These are phyloP conservation scores for Diaporthe citrichinensis DNA, from an alignment of 2,329 filamentous ascomycete genomes.

Conservation along the genomic window DNA sequence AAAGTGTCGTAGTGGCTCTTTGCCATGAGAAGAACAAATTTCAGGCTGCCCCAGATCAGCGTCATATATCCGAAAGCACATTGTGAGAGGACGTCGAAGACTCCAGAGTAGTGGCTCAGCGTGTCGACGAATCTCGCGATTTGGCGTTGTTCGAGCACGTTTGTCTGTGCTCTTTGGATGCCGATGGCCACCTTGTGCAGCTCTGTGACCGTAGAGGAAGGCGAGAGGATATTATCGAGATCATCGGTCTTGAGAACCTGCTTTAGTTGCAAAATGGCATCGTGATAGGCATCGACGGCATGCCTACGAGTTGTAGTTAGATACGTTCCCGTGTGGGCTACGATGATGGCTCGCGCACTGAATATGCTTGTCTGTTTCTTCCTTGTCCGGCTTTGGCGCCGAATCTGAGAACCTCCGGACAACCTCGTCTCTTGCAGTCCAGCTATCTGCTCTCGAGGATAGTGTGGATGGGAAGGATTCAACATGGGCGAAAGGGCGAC, in stretches of 20 bases:
- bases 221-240: slow-evolving; percentile 36
- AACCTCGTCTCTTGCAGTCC: slow-evolving; percentile 38
- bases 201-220: slow-evolving; percentile 40
- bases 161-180: slow-evolving; percentile 39
- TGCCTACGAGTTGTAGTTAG: slow-evolving; percentile 7
- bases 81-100: slow-evolving; percentile 48
- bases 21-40: slow-evolving; percentile 45
- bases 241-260: slow-evolving; percentile 43
- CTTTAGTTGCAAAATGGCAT: slow-evolving; percentile 32
- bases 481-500: slow-evolving; percentile 9
- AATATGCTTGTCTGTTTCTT: slow-evolving; percentile 33
- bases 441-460: slow-evolving; percentile 23
- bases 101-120: slow-evolving; percentile 45
- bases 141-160: slow-evolving; percentile 41
- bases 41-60: slow-evolving; percentile 47
- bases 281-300: slow-evolving; percentile 38
- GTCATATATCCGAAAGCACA: slow-evolving; percentile 46
- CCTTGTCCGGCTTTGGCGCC: slow-evolving; percentile 39
- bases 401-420: slow-evolving; percentile 47
- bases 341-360: slow-evolving; percentile 25
- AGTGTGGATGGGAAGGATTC: neutral
- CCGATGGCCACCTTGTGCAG: slow-evolving; percentile 42
- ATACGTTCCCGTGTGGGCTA: neutral
- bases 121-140: slow-evolving; percentile 44
- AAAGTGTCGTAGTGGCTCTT: slow-evolving; percentile 47